Conservation (phyloP, 805 yeast genomes). For the Saccharomycopsis oosterbeekiorum region DNA sequence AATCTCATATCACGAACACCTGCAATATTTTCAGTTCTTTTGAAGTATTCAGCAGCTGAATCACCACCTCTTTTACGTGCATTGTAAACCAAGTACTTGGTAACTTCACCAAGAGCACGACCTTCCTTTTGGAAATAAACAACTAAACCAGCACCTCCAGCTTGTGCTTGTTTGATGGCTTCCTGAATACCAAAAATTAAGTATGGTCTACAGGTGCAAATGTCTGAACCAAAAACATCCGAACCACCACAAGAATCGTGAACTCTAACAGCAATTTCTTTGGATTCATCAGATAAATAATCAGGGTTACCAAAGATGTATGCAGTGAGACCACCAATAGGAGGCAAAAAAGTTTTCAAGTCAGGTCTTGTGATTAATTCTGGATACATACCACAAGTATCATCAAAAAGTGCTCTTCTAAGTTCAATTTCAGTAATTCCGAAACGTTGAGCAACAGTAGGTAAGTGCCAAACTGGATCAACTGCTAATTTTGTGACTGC, state of each 20-base stretch:
- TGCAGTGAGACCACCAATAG: constrained; percentile 60
- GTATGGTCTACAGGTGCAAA: constrained; percentile 63
- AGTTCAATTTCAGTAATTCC: constrained; percentile 45
- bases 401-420: constrained; percentile 53
- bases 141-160: constrained; percentile 55
- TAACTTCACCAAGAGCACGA: constrained; percentile 60
- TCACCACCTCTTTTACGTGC: constrained; percentile 65
- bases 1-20: constrained; percentile 67
- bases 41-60: constrained; percentile 57
- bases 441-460: constrained; percentile 58
- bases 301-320: constrained; percentile 57
- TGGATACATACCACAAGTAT: constrained; percentile 64
- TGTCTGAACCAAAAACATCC: constrained; percentile 59
- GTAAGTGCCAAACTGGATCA: constrained; percentile 64
- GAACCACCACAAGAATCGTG: constrained; percentile 68
- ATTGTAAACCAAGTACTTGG: constrained; percentile 59
- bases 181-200: constrained; percentile 56
- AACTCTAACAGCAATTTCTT: constrained; percentile 46
- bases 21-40: constrained; percentile 61
- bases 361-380: constrained; percentile 61
- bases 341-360: constrained; percentile 55
- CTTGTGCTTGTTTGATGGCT: constrained; percentile 60
- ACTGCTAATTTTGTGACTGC: constrained; percentile 56
- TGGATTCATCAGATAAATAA: constrained; percentile 40
- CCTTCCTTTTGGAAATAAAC: constrained; percentile 63